Evolutionary conservation across 1,139 yeast genomes (phyloP).

Genomic region (Torulaspora globosa): DNA sequence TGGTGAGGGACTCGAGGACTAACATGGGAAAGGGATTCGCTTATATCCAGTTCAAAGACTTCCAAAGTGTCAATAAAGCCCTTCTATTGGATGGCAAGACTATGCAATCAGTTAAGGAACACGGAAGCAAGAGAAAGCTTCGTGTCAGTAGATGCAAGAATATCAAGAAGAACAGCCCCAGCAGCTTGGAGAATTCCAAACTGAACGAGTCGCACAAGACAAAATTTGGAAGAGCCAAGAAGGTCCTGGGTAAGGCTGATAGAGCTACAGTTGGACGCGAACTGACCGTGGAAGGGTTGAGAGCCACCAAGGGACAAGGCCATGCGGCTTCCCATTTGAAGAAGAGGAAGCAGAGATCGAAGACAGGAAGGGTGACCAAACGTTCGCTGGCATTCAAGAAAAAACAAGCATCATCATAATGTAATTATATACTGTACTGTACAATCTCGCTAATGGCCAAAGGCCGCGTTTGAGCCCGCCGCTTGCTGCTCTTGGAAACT

Average conservation of each 20-base stretch:
- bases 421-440: conserved; percentile 2
- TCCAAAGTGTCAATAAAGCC: conserved; percentile 78
- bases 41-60: conserved; percentile 83
- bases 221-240: conserved; percentile 72
- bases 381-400: conserved; percentile 37
- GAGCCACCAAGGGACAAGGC: conserved; percentile 65
- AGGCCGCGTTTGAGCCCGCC: background rate
- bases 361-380: conserved; percentile 38
- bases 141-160: conserved; percentile 77
- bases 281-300: conserved; percentile 63
- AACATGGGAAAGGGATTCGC: conserved; percentile 98
- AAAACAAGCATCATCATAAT: conserved; percentile 10
- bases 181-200: conserved; percentile 22
- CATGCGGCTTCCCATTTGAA: conserved; percentile 53
- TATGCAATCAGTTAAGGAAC: conserved; percentile 43
- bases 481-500: background rate
- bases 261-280: conserved; percentile 57
- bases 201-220: conserved; percentile 67
- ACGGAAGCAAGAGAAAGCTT: conserved; percentile 55
- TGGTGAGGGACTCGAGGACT: conserved; percentile 87
- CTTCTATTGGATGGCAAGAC: conserved; percentile 70
- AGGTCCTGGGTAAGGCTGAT: conserved; percentile 75
- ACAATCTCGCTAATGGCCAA: background rate
- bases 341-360: conserved; percentile 61
- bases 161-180: conserved; percentile 39